Base-by-base conservation (phyloP, 2,329 filamentous ascomycete genomes). In the Alternaria sp. region DNA sequence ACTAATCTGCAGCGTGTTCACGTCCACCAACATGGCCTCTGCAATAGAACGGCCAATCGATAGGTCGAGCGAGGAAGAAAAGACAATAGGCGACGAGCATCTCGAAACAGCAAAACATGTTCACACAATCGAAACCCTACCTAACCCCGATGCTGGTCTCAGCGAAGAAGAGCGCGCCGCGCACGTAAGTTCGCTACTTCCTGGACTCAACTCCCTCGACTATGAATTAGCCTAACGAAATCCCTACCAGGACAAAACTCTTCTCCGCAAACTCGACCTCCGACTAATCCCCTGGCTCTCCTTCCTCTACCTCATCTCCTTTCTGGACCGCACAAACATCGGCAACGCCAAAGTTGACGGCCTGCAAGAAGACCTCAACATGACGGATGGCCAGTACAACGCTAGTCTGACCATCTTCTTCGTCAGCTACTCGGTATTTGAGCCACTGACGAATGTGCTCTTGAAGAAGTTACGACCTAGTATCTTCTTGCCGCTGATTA, bases 351-450 rank as follows among this genome's bases (percentile, higher is more conserved):
- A 85, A 69, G 80, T 87, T 23, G 84, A 82, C n/a, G 84, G 85
- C 13, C 74, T 88, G 3, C 75, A 83, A 54, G 71, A 81, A 10
- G 87, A 90, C 56, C 79, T 95, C 6, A 65, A 84, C 31, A 85
- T 94, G 81, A 83, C 83, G 0, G 82, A 84, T 2, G 77, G 81
- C 5, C 82, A 90, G 71, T 96, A 93, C 79, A 93, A 93, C 74
- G 82, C 85, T 23, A 85, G 88, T 0, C 82, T 96, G 7, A 91
- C 90, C 33, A 89, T 96, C 67, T 96, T 96, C 80, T 96, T 96
- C 79, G 83, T 96, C 49, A 92, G 90, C 0, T 97, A 97, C 74
- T 84, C 90, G 2, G 78, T 93, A 33, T 93, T 92, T 62, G 92
- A 95, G 74, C 87, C 88, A 0, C 69, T 93, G 41, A 92, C 91